Evolutionary conservation across 2,329 filamentous ascomycete species (phyloP).

Genomic region (Ophiostoma sp.): DNA sequence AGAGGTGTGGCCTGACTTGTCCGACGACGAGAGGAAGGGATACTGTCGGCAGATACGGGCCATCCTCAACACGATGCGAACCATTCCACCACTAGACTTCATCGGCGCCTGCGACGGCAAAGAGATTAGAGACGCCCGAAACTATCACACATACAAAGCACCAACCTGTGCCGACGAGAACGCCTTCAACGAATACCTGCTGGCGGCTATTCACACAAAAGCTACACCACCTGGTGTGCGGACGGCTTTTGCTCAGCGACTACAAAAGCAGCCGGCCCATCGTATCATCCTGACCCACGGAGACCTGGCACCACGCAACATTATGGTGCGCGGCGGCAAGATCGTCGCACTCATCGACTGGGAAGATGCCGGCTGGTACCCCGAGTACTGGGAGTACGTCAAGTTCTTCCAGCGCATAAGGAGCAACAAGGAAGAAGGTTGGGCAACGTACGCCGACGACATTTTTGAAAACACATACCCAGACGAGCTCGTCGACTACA

Average conservation of each 20-base stretch:
- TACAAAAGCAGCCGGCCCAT: conserved; percentile 33
- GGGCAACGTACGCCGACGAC: conserved; percentile 32
- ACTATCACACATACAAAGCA: conserved; percentile 30
- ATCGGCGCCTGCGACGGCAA: conserved; percentile 35
- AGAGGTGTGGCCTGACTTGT: conserved; percentile 33
- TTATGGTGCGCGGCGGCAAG: conserved; percentile 42
- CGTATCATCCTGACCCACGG: conserved; percentile 51
- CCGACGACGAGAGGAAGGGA: conserved; percentile 30
- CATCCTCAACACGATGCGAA: conserved; percentile 34
- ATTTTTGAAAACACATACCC: conserved; percentile 35
- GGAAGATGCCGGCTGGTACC: conserved; percentile 51
- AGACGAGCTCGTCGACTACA: conserved; percentile 34
- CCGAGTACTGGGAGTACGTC: conserved; percentile 44
- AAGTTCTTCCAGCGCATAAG: conserved; percentile 36
- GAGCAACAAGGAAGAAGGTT: conserved; percentile 27
- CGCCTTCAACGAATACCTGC: conserved; percentile 34
- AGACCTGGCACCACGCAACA: conserved; percentile 50
- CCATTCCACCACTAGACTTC: conserved; percentile 30
- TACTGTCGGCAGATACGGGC: conserved; percentile 34
- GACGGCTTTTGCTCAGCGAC: conserved; percentile 31
- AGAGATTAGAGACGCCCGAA: conserved; percentile 34
- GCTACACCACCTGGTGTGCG: conserved; percentile 30
- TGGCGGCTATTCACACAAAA: conserved; percentile 27
- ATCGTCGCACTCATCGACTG: conserved; percentile 49
- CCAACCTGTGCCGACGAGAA: conserved; percentile 32